Base-by-base conservation (phyloP, 208 protist genomes). In the Phytomonas sp. region DNA sequence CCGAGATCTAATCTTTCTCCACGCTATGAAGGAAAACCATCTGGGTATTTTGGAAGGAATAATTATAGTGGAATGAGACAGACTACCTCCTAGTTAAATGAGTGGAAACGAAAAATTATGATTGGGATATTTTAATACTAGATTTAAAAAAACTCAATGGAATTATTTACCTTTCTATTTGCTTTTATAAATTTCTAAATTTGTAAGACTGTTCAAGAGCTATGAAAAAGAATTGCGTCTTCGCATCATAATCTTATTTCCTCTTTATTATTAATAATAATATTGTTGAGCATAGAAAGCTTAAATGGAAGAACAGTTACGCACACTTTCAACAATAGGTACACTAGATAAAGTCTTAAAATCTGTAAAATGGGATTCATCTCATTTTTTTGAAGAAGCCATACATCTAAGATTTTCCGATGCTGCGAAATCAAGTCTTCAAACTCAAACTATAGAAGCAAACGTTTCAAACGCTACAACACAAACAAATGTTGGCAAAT, bases 51-150 rank as follows among this genome's bases (percentile, higher is more conserved):
- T 68, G 89, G 89, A 53, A 81, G 74, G 62, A 91, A 91, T 66
- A 81, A 95, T 70, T 95, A 91, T 68, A 91, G 89, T 33, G 89
- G 87, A 11, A 91, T 95, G 87, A 86, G 84, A 59, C 85, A 89
- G 62, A 65, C 63, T 7, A 87, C 83, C 2, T 87, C 67, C 20
- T 56, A 56, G 46, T 56, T 11, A 26, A 56, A 26, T 8, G 0
- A 6, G 23, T 20, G 46, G 6, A 26, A 56, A 56, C 33, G 26
- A 56, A 26, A 26, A 5, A 26, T 56, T 26, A 3, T 26, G 0
- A 56, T 56, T 56, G 0, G 11, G 6, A 56, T 56, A 26, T 56
- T 23, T 11, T 26, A 56, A 6, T 26, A 60, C 26, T 65, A 26
- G 17, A 4, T 65, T 63, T 63, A 13, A 23, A 33, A 33, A 33